These are phyloP conservation scores for Sclerotinia spermophila DNA, from an alignment of 2,329 filamentous ascomycete genomes.

Conservation along the genomic window DNA sequence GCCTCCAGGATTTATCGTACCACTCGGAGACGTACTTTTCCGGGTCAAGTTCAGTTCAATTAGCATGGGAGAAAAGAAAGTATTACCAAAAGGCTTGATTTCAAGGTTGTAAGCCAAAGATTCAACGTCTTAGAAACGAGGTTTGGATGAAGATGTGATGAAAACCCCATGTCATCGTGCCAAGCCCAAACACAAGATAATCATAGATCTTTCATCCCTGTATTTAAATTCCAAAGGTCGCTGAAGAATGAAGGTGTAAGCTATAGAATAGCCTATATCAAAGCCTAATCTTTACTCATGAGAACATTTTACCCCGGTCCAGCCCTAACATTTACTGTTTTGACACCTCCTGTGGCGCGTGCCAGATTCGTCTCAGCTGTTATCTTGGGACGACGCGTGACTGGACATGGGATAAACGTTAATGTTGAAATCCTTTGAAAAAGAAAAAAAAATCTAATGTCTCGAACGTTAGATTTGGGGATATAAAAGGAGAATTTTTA, in stretches of 20 bases:
- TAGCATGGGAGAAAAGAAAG: slow-evolving; percentile 17
- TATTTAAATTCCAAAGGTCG: background rate
- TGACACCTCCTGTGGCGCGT: slow-evolving; percentile 18
- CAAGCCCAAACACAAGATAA: background rate
- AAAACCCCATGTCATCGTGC: background rate
- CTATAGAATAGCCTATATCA: background rate
- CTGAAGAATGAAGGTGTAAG: background rate
- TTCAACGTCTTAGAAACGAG: slow-evolving; percentile 8
- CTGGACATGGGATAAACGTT: background rate
- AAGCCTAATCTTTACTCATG: background rate
- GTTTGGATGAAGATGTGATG: slow-evolving; percentile 17
- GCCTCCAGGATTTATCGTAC: slow-evolving; percentile 7
- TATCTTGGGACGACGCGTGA: slow-evolving; percentile 16
- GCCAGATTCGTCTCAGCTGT: slow-evolving; percentile 33
- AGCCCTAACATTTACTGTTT: slow-evolving; percentile 16
- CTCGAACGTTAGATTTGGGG: background rate
- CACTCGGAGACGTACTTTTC: slow-evolving; percentile 32
- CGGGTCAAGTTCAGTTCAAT: slow-evolving; percentile 21
- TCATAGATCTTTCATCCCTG: background rate
- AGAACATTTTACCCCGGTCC: background rate
- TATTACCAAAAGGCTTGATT: background rate
- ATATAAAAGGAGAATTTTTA: background rate
- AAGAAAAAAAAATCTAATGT: background rate
- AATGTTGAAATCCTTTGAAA: background rate
- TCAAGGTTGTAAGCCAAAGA: background rate